These are phyloP conservation scores for Fusarium scirpi DNA, from an alignment of 2,329 filamentous ascomycete species.

Conservation along the genomic window DNA sequence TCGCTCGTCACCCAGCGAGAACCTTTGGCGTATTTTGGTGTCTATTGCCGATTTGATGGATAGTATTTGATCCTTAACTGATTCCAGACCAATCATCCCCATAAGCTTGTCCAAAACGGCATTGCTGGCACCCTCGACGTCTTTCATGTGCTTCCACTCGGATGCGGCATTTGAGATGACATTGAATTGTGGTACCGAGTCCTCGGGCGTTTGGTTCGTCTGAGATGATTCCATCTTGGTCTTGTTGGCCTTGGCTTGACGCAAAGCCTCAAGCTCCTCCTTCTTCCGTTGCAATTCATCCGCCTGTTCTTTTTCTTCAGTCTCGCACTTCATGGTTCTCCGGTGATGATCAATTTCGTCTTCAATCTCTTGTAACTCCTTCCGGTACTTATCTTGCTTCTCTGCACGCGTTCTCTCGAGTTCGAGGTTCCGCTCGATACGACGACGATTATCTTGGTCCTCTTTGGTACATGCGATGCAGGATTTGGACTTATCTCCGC, in stretches of 20 bases:
- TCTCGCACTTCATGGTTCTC: conserved; percentile 56
- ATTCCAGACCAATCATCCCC: conserved; percentile 77
- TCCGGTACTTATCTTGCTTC: conserved; percentile 59
- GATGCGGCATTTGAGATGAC: conserved; percentile 48
- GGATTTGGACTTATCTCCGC: conserved; percentile 53
- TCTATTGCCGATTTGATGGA: conserved; percentile 73
- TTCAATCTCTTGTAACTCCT: conserved; percentile 61
- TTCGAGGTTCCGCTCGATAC: conserved; percentile 59
- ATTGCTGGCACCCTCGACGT: conserved; percentile 62
- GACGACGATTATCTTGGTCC: conserved; percentile 57
- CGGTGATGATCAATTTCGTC: conserved; percentile 66
- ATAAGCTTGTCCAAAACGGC: conserved; percentile 72
- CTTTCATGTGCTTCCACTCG: conserved; percentile 73
- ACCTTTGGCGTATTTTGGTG: conserved; percentile 66
- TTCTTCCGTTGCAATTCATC: conserved; percentile 59
- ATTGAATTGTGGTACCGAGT: background rate
- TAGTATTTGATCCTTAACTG: conserved; percentile 74
- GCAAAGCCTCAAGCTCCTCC: conserved; percentile 59
- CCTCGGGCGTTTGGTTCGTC: background rate
- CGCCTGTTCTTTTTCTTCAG: conserved; percentile 59
- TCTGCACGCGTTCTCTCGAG: conserved; percentile 62
- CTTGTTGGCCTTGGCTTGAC: conserved; percentile 45
- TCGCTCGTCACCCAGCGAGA: conserved; percentile 67
- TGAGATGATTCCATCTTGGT: conserved; percentile 25
- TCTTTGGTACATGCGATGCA: conserved; percentile 68